phyloP scores from a whole-genome alignment of 192 early-diverging fungal genomes.

The Linnemannia hyalina region DNA sequence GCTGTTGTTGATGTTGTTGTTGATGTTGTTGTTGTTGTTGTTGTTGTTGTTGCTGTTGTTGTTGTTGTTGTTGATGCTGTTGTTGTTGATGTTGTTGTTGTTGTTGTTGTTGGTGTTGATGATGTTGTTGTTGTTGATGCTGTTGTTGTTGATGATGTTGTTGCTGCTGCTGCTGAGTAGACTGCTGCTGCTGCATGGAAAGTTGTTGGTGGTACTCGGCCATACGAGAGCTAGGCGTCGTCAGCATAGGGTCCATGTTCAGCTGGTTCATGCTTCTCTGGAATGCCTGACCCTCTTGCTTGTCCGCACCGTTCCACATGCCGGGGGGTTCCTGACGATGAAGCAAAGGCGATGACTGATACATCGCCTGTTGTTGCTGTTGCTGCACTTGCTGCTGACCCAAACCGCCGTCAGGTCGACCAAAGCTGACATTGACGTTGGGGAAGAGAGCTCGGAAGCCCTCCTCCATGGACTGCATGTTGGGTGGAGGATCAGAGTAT shows the following conservation, averaged over 20 bases:
- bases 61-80: neutral
- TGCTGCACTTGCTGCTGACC: conserved; percentile 35
- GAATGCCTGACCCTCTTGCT: conserved; percentile 16
- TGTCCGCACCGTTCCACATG: conserved; percentile 30
- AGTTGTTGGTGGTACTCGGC: conserved; percentile 44
- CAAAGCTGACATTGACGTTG: conserved; percentile 74
- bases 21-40: neutral
- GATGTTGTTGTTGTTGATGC: no score
- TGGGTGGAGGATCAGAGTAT: conserved; percentile 25
- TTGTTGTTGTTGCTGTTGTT: no score
- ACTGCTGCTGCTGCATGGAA: conserved; percentile 16
- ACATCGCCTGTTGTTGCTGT: conserved; percentile 29
- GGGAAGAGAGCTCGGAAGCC: conserved; percentile 70
- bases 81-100: conserved; percentile 19
- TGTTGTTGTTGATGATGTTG: conserved; percentile 14
- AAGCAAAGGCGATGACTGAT: conserved; percentile 21
- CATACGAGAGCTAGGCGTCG: conserved; percentile 42
- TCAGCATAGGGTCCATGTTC: conserved; percentile 39
- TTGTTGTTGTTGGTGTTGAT: conserved; percentile 27
- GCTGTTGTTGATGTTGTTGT: conserved; percentile 1
- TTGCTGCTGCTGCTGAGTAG: neutral
- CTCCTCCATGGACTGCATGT: conserved; percentile 65
- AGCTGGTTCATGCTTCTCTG: conserved; percentile 39
- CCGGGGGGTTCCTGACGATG: conserved; percentile 21
- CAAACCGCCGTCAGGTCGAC: conserved; percentile 30